Evolutionary conservation across 768 basidiomycete genomes (phyloP).

Genomic region (Mycena rebaudengoi): DNA sequence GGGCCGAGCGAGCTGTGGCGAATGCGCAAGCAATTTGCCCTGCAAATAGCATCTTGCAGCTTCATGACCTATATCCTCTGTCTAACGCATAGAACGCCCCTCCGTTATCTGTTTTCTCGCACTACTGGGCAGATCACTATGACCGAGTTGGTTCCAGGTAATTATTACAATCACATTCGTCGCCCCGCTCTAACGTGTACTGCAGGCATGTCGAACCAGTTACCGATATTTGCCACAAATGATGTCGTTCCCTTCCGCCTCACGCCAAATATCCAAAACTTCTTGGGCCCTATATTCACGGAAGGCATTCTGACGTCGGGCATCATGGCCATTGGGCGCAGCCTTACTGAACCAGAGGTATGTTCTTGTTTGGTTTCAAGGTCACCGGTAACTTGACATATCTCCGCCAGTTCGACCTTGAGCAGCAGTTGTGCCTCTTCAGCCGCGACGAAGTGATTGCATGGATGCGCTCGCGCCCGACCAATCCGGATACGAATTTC

Average conservation of each 20-base stretch:
- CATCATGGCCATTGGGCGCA: constrained; percentile 90
- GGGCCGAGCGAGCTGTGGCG: constrained; percentile 90
- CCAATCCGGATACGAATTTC: constrained; percentile 67
- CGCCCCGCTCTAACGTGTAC: neutral
- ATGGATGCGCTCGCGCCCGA: constrained; percentile 65
- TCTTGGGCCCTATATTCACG: constrained; percentile 87
- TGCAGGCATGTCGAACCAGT: constrained; percentile 51
- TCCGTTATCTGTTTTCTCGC: constrained; percentile 89
- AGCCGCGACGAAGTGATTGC: constrained; percentile 90
- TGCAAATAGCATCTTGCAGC: constrained; percentile 86
- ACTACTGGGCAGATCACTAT: constrained; percentile 90
- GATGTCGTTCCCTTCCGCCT: constrained; percentile 97
- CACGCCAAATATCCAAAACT: constrained; percentile 95
- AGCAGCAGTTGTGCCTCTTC: constrained; percentile 91
- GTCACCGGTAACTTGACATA: neutral
- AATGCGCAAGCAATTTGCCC: constrained; percentile 96
- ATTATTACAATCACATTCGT: constrained; percentile 10
- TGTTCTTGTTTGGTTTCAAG: constrained; percentile 24
- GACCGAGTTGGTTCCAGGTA: constrained; percentile 91
- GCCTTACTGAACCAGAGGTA: constrained; percentile 92
- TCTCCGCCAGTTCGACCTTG: constrained; percentile 79
- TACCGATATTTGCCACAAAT: constrained; percentile 74
- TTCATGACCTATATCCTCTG: constrained; percentile 93
- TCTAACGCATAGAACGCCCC: constrained; percentile 83
- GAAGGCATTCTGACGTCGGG: constrained; percentile 90